These are phyloP conservation scores for Triadica sebifera DNA, from an alignment of 345 rosid genomes.

Conservation along the genomic window DNA sequence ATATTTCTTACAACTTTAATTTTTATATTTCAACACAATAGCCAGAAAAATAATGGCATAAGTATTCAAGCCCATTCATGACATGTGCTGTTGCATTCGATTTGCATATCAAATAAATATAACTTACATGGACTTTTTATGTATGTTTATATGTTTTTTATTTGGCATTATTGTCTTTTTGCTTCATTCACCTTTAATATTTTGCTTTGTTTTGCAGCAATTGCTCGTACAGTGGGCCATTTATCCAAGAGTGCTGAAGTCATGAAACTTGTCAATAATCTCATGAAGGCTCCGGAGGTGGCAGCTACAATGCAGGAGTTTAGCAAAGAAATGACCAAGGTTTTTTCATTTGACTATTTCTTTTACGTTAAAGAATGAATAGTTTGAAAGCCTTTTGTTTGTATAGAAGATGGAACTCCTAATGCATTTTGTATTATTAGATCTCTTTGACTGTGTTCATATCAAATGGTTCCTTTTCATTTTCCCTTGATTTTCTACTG, in stretches of 20 bases:
- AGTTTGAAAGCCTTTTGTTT: neutral
- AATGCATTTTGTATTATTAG: neutral
- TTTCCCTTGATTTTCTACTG: neutral
- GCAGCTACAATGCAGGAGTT: conserved; percentile 91
- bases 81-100: no score
- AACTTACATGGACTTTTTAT: neutral
- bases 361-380: neutral
- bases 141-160: neutral
- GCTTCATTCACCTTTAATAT: neutral
- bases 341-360: neutral
- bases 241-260: conserved; percentile 89
- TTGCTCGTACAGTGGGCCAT: conserved; percentile 91
- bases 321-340: conserved; percentile 90
- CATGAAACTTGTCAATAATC: conserved; percentile 90
- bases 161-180: no score
- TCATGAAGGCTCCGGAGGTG: conserved; percentile 92
- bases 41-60: no score
- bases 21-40: no score
- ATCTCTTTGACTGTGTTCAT: neutral
- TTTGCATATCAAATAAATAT: no score
- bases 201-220: conserved; percentile 44
- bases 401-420: conserved; percentile 11
- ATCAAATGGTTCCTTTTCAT: neutral
- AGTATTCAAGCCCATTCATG: no score
- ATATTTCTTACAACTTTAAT: no score